Evolutionary conservation across 2,329 filamentous ascomycete genomes (phyloP), one percentile per base, ranked within the genome.

Genomic region (Capronia coronata): DNA sequence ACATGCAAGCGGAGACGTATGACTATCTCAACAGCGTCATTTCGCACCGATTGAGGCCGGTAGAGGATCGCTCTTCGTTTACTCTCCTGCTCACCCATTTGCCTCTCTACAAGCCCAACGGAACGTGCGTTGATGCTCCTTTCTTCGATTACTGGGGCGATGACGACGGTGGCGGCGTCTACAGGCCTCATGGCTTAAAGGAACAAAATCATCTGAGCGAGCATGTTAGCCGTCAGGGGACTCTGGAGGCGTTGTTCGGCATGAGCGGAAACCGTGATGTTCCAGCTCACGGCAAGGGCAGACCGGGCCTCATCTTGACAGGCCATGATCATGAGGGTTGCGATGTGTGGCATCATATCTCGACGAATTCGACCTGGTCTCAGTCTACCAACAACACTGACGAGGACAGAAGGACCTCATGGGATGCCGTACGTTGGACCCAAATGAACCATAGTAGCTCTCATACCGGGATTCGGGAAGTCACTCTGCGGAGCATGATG

Each of bases 401-500:
- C 1, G 69, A 66, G 6, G 63, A 66, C 1, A 59, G 67, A 1
- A 27, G 49, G 25, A 51, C 51, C 3, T 2, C 25, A 14, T 57
- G 54, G 54, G 46, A 57, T 10, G 43, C 34, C 13, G 30, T 40
- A 13, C 49, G 9, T 13, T 55, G 49, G 48, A 25, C 35, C 19
- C 19, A 49, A 8, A 46, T 43, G 2, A 51, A 55, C 25, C 25
- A 39, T 8, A 46, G 16, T 11, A 19, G 35, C 6, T 45, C 51
- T 16, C 51, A 58, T 46, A 79, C 84, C 0, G 84, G 84, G 0
- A 73, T 96, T 4, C 76, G 91, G 22, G 93, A 98, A 68, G 81
- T 97, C 57, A 98, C 93, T 0, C 86, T 98, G 1, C 82, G 90
- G 51, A 95, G 88, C 67, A 97, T 98, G 89, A 98, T 98, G 93